phyloP scores from a whole-genome alignment of 1,284 basidiomycete species.

The Grifola frondosa region DNA sequence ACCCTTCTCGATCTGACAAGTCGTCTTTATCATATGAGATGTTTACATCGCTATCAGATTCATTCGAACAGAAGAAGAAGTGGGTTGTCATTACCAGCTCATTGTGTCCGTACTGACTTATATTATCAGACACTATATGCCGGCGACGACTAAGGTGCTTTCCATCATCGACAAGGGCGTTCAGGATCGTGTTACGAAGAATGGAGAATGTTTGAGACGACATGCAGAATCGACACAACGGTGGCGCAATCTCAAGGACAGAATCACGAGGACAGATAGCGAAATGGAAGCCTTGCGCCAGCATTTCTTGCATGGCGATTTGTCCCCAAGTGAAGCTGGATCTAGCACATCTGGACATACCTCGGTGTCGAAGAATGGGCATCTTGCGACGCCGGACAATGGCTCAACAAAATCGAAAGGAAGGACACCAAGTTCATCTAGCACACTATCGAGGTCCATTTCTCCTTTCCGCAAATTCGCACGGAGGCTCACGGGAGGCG shows the following conservation, averaged over 20 bases:
- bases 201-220: conserved; percentile 88
- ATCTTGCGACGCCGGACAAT: conserved; percentile 63
- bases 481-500: conserved; percentile 53
- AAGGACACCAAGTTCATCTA: conserved; percentile 47
- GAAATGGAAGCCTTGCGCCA: conserved; percentile 78
- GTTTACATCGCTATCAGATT: conserved; percentile 64
- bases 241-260: conserved; percentile 77
- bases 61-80: conserved; percentile 86
- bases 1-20: conserved; percentile 52
- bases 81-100: conserved; percentile 33
- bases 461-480: conserved; percentile 78
- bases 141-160: conserved; percentile 90
- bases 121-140: conserved; percentile 76
- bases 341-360: conserved; percentile 62
- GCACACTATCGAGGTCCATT: conserved; percentile 67
- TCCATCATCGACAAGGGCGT: conserved; percentile 92
- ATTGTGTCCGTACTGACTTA: conserved; percentile 11
- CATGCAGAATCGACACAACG: conserved; percentile 83
- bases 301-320: conserved; percentile 54
- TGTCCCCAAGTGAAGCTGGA: conserved; percentile 59
- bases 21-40: conserved; percentile 55
- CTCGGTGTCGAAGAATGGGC: conserved; percentile 51
- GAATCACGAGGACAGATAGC: conserved; percentile 73
- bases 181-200: conserved; percentile 86
- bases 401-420: conserved; percentile 38